Evolutionary conservation across 371 early-diverging fungal genomes (phyloP), one percentile per base, ranked within the genome.

Genomic region (Synchytrium microbalum): DNA sequence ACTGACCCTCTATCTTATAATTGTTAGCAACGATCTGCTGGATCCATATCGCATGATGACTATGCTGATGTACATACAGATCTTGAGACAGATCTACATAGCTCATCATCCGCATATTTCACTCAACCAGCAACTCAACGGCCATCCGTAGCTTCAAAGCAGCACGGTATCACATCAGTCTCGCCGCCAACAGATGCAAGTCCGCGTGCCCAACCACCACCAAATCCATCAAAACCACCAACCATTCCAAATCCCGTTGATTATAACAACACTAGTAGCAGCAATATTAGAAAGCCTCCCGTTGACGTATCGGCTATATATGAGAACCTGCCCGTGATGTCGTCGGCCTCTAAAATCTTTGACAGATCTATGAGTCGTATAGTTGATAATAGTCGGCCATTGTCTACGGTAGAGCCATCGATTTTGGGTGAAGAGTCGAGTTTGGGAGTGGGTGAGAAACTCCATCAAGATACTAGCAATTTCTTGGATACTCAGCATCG

Each of bases 1-100:
- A n/a, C n/a, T n/a, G n/a, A n/a, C 46, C 5, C 46, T 38, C 46
- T 19, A 38, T 38, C 46, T 10, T 19, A 38, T n/a, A n/a, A n/a
- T n/a, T n/a, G n/a, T 38, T 38, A 38, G 46, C 46, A 38, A 38
- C 46, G 46, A 38, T 38, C 46, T 5, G 46, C 46, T 38, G 46
- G 10, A 5, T 38, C 46, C 46, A 10, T 38, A 19, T 10, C 46
- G 19, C 19, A 10, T 19, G 46, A 38, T 19, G 5, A 5, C 5
- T 19, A 38, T 19, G 19, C 46, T 38, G 46, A 38, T n/a, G n/a
- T n/a, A n/a, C n/a, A n/a, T n/a, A n/a, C n/a, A n/a, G n/a, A n/a
- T n/a, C n/a, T n/a, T n/a, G n/a, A n/a, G n/a, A n/a, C n/a, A n/a
- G n/a, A n/a, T n/a, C n/a, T n/a, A n/a, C n/a, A n/a, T n/a, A n/a